Conservation (phyloP, 257 asterid species). For the Rehmannia glutinosa region DNA sequence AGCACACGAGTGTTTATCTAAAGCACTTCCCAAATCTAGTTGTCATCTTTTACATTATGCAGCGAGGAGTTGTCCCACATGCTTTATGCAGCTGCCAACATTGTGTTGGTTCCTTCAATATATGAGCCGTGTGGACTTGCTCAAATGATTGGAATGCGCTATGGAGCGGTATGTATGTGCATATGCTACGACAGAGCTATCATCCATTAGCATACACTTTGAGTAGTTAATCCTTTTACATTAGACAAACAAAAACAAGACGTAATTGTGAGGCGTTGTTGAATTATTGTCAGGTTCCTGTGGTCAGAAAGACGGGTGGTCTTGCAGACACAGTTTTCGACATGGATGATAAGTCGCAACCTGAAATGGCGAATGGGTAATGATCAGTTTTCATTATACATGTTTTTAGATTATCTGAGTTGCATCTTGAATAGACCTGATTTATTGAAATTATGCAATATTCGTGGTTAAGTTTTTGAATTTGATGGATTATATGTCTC, state of each 20-base stretch:
- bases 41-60: slow-evolving; percentile 24
- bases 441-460: background rate
- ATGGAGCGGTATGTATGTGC: slow-evolving; percentile 69
- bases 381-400: background rate
- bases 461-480: background rate
- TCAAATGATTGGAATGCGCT: slow-evolving; percentile 93
- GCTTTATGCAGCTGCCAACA: slow-evolving; percentile 93
- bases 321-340: slow-evolving; percentile 88
- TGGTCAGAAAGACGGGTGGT: slow-evolving; percentile 87
- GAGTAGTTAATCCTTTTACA: background rate
- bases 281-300: slow-evolving; percentile 57
- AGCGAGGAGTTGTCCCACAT: slow-evolving; percentile 93
- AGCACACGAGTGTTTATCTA: background rate
- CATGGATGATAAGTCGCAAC: slow-evolving; percentile 57
- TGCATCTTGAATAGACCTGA: background rate
- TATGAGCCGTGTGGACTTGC: slow-evolving; percentile 93
- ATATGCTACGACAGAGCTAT: too few species aligned
- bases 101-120: slow-evolving; percentile 87
- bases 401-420: too few species aligned
- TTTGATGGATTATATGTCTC: too few species aligned
- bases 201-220: too few species aligned
- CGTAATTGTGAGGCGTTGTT: background rate
- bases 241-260: background rate
- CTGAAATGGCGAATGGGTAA: slow-evolving; percentile 72
- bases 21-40: too few species aligned